Evolutionary conservation across 192 early-diverging fungal species (phyloP), one percentile per base, ranked within the genome.

Genomic region (Coemansia sp.): DNA sequence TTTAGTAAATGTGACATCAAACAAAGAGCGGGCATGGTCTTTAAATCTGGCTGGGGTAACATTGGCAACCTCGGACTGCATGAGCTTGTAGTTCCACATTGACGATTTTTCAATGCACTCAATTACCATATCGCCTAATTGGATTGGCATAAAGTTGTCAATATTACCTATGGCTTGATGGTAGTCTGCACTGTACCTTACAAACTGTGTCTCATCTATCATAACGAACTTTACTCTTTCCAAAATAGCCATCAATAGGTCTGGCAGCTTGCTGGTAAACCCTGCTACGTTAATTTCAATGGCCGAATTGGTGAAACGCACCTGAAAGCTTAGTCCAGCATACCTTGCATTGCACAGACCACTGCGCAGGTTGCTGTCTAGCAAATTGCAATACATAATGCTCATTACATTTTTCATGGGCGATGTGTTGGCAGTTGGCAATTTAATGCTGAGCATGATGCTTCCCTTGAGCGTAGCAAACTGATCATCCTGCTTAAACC

Each of bases 401-500:
- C 29, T 96, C 94, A 11, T 89, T 91, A 67, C 89, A 88, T 25
- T 82, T 85, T 29, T 88, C 86, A 31, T 84, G 73, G 80, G 96
- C 93, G 24, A 96, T 85, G 15, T 94, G 94, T 10, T 83, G 74
- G 29, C 92, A 90, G 74, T 96, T 96, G 74, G 96, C 92, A 66
- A 91, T 87, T 2, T 92, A 82, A 61, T 93, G 89, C 40, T 90
- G 66, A 68, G 46, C 27, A 4, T 17, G 9, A 65, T 73, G 82
- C 15, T 76, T n/a, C 91, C 92, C 60, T 91, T 90, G 25, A 96
- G 94, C 4, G 91, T 85, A 85, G 85, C 89, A 64, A 94, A 99
- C 3, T 83, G 92, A 64, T 94, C 90, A 70, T 97, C 96, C 63
- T 92, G 90, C 71, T 96, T 96, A 66, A 94, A 88, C 97, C 97